Evolutionary conservation across 768 basidiomycete species (phyloP).

Genomic region (Agaricus sinodeliciosus): DNA sequence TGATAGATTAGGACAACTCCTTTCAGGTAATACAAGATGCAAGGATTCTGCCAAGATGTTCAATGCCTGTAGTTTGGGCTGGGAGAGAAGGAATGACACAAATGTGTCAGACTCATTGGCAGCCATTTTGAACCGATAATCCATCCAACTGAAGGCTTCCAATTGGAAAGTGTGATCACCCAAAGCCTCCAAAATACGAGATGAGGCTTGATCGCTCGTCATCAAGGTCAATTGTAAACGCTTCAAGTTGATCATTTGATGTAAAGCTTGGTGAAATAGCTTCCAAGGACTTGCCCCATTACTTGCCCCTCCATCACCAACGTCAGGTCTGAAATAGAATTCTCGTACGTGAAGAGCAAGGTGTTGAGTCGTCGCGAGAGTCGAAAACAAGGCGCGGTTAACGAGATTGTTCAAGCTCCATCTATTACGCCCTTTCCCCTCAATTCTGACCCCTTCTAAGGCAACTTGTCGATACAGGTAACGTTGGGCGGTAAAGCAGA

Average conservation of each 20-base stretch:
- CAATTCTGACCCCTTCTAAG: background rate
- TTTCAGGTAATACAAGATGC: background rate
- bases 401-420: background rate
- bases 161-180: background rate
- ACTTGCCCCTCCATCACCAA: background rate
- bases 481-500: background rate
- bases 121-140: slow-evolving; percentile 2
- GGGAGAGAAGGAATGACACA: slow-evolving; percentile 4
- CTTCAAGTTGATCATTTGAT: background rate
- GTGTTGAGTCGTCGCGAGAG: background rate
- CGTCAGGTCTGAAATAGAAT: background rate
- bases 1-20: background rate
- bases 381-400: background rate
- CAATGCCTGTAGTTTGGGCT: background rate
- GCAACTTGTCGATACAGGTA: background rate
- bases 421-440: background rate
- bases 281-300: background rate
- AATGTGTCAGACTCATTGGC: background rate
- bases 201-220: background rate
- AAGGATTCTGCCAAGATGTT: background rate
- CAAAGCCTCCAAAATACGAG: background rate
- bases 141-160: background rate
- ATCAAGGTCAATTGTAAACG: background rate
- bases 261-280: background rate
- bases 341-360: background rate